phyloP scores from a whole-genome alignment of 805 yeast species.

The Nematodospora valgi region DNA sequence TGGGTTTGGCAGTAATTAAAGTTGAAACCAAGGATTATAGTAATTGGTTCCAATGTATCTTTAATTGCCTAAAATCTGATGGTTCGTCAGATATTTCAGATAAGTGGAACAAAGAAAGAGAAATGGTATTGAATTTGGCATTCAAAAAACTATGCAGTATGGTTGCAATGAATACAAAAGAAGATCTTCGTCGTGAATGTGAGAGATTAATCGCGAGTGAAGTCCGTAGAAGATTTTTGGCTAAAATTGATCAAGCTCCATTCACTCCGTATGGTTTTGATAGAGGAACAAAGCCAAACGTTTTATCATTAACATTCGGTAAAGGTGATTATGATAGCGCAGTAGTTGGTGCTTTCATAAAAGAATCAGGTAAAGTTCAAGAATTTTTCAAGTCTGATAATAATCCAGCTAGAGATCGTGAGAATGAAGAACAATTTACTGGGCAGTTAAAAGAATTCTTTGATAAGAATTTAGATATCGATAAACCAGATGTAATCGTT shows the following conservation, averaged over 20 bases:
- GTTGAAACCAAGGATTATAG: constrained; percentile 49
- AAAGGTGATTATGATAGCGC: constrained; percentile 85
- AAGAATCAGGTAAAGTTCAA: constrained; percentile 74
- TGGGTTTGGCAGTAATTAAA: constrained; percentile 67
- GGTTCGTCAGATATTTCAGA: constrained; percentile 71
- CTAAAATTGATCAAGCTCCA: constrained; percentile 89
- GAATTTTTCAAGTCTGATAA: constrained; percentile 78
- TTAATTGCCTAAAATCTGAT: constrained; percentile 62
- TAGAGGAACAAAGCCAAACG: constrained; percentile 81
- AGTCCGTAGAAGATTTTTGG: constrained; percentile 65
- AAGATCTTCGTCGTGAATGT: constrained; percentile 73
- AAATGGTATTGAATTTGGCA: constrained; percentile 61
- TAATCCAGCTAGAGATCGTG: constrained; percentile 51
- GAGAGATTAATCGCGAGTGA: constrained; percentile 65
- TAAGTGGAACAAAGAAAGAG: constrained; percentile 80
- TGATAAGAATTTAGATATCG: constrained; percentile 50
- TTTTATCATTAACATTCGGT: constrained; percentile 80
- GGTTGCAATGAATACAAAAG: constrained; percentile 75
- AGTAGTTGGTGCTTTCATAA: constrained; percentile 73
- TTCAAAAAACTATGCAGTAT: constrained; percentile 63
- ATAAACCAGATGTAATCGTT: constrained; percentile 82
- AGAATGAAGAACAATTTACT: constrained; percentile 39
- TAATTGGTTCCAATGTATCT: constrained; percentile 39
- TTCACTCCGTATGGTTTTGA: constrained; percentile 75
- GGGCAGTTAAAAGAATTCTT: constrained; percentile 68